Base-by-base conservation (phyloP, 1,284 basidiomycete species). In the Heterobasidion occidentale region DNA sequence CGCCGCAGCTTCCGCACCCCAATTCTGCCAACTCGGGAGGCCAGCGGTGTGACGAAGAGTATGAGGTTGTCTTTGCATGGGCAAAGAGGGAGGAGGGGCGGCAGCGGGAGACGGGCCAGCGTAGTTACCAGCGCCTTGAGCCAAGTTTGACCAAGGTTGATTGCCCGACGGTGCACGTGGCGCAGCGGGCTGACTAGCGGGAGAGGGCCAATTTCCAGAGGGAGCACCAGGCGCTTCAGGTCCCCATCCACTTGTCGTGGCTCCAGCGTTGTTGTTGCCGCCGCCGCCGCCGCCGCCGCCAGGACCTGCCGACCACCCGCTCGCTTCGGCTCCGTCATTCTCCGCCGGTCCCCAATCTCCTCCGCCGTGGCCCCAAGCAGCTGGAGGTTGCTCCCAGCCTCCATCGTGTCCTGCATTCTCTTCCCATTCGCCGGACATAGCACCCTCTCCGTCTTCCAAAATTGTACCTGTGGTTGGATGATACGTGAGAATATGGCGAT, bases 21-120 rank as follows among this genome's bases (percentile, higher is more conserved):
- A 62, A 11, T 36, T 44, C 38, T 56, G 52, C 61, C 61, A 62
- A 34, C 51, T 45, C 17, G 52, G 12, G 7, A 42, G 1, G 17
- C 27, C 46, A 45, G 44, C 9, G 36, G 45, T 27, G 9, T 36
- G 34, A 34, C 11, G 46, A 27, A 20, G 46, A 14, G 27, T 27
- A 11, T 17, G 45, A 15, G 53, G 14, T 33, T 33, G 19, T n/a
- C 19, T 9, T 53, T 46, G 46, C 33, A 34, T 34, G 19, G 45
- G 33, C 19, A 46, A n/a, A 4, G 53, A n/a, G 33, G 53, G 34
- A 2, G 52, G 20, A 46, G 38, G 42, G 15, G 53, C 45, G 42
- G 45, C 3, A 42, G 38, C 12, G 38, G 38, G 38, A 42, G 38
- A n/a, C 11, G n/a, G 11, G 38, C 12, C 38, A 42, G 38, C 12